phyloP scores from a whole-genome alignment of 306 rosid species.

The Prosopis cineraria region DNA sequence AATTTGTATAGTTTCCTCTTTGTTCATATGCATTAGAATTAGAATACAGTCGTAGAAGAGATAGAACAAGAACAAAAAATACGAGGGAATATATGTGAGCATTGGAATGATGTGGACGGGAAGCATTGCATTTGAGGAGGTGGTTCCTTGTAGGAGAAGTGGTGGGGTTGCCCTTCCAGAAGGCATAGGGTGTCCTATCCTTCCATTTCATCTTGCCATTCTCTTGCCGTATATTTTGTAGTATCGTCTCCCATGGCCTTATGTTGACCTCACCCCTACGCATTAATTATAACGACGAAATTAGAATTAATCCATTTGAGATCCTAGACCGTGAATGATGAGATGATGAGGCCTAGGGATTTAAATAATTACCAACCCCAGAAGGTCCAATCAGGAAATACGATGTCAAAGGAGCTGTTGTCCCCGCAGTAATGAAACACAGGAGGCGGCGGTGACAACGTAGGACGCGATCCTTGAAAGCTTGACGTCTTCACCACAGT shows the following conservation, averaged over 20 bases:
- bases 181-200: slow-evolving; percentile 50
- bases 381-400: slow-evolving; percentile 61
- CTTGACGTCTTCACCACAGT: slow-evolving; percentile 17
- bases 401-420: slow-evolving; percentile 38
- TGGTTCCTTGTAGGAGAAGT: slow-evolving; percentile 14
- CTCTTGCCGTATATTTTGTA: slow-evolving; percentile 33
- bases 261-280: slow-evolving; percentile 48
- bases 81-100: slow-evolving; percentile 44
- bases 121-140: slow-evolving; percentile 41
- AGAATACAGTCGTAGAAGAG: no score
- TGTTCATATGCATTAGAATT: no score
- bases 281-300: no score
- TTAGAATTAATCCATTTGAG: no score
- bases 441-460: slow-evolving; percentile 34
- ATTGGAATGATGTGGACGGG: slow-evolving; percentile 42
- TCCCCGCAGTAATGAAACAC: slow-evolving; percentile 53
- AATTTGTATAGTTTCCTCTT: no score
- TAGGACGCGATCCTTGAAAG: not conserved
- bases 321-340: no score
- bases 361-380: slow-evolving; percentile 78
- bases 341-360: no score
- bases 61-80: not conserved
- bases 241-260: slow-evolving; percentile 46
- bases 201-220: slow-evolving; percentile 44
- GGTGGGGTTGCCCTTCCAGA: slow-evolving; percentile 53